Base-by-base conservation (phyloP, 257 asterid genomes). In the Fraxinus americana region DNA sequence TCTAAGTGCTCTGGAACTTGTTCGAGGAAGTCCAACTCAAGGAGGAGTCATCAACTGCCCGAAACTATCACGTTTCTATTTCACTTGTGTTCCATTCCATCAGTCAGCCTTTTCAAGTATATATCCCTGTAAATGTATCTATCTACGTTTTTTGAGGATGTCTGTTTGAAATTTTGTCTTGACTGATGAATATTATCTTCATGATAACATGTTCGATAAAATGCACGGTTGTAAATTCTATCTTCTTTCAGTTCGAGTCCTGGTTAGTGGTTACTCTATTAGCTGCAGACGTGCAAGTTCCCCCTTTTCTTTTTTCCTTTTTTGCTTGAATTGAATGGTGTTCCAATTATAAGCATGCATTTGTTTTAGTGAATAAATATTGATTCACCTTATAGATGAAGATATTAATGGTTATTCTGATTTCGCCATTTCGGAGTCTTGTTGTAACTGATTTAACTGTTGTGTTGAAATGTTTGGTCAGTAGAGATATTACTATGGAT, bases 121-220 rank as follows among this genome's bases (percentile, higher is more conserved):
- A 25, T 25, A 25, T 25, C 27, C 27, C 27, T 25, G 27, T 25
- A 25, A 25, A 25, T 25, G 19, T 38, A 1, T 41, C 1, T 52
- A 5, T 17, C 23, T 7, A 32, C 14, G 19, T 7, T 39, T 72
- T 67, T 17, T 30, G 39, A 21, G 70, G 17, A 41, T 39, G 65
- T 25, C n/a, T 25, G 29, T 17, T 25, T 4, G 57, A 11, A 41
- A 3, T 7, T 23, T 52, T 23, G 45, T 4, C 38, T 17, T 1
- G 19, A 13, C 5, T 36, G 59, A 35, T 4, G n/a, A 9, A 38
- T 50, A 2, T 48, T 17, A 4, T 19, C 5, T 52, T 4, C 2
- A 54, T 54, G 65, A 61, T 54, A n/a, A 84, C 34, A 0, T 84
- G 87, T 80, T 84, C 78, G 86, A 34, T 78, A 69, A 80, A 84